These are phyloP conservation scores for Penicillium hesseltinei DNA, from an alignment of 2,329 filamentous ascomycete species.

Conservation along the genomic window DNA sequence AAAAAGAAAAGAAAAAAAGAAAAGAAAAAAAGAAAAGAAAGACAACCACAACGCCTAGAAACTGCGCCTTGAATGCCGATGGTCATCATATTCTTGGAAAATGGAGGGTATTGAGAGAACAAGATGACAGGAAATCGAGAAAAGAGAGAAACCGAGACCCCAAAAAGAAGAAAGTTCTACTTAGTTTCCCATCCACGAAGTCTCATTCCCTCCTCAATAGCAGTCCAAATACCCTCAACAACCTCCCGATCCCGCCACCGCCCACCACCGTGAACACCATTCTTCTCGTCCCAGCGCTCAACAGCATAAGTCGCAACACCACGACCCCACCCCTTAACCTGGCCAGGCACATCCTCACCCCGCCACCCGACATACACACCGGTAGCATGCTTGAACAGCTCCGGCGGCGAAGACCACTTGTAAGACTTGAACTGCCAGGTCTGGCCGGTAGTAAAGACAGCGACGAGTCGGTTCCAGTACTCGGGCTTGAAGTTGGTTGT, in stretches of 20 bases:
- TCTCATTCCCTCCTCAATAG: constrained; percentile 84
- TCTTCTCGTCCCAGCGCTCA: constrained; percentile 72
- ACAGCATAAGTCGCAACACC: constrained; percentile 75
- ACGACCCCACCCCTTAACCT: constrained; percentile 79
- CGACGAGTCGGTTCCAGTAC: constrained; percentile 94
- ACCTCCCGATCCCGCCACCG: constrained; percentile 88
- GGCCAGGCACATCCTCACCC: constrained; percentile 74
- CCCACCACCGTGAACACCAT: constrained; percentile 35
- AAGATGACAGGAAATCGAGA: constrained; percentile 2
- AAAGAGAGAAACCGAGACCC: neutral
- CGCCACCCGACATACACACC: constrained; percentile 91
- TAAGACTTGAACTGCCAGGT: constrained; percentile 98
- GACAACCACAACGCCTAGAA: constrained; percentile 12
- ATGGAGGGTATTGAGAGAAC: constrained; percentile 7
- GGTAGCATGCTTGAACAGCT: constrained; percentile 83
- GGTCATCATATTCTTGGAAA: constrained; percentile 6
- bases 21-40: neutral
- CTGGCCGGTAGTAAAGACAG: constrained; percentile 96
- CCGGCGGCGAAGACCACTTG: constrained; percentile 86
- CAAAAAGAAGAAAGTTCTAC: constrained; percentile 10
- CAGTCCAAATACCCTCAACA: constrained; percentile 88
- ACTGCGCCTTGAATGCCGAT: constrained; percentile 11
- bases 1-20: neutral
- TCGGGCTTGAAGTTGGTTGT: constrained; percentile 96
- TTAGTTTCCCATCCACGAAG: constrained; percentile 69